A percentile compares a stretch with the other conserved stretches of the same genome.
phyloP scores from a whole-genome alignment of 2,329 filamentous ascomycete species.

The Furcasterigmium furcatum region DNA sequence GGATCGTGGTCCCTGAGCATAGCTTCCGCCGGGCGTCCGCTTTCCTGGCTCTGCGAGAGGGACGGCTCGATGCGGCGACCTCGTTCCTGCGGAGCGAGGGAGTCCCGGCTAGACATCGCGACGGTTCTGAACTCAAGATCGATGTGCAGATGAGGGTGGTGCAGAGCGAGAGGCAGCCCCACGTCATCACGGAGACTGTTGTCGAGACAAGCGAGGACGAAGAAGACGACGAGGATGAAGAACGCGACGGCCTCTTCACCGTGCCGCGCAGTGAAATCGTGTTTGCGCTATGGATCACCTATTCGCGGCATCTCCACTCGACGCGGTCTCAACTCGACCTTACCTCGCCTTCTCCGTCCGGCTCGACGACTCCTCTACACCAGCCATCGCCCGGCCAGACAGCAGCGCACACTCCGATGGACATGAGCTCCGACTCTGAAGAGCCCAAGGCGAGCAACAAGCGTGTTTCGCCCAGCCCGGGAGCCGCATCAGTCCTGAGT shows the following conservation, averaged over 20 bases:
- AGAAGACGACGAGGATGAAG: conserved; percentile 35
- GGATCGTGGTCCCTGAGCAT: conserved; percentile 95
- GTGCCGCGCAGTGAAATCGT: conserved; percentile 70
- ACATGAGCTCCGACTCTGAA: conserved; percentile 53
- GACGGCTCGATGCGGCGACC: conserved; percentile 71
- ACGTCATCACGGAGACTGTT: conserved; percentile 60
- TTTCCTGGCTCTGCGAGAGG: conserved; percentile 78
- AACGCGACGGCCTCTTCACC: conserved; percentile 40
- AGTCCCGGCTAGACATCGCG: conserved; percentile 79
- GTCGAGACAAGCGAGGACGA: conserved; percentile 58
- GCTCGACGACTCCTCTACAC: conserved; percentile 67
- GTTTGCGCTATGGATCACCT: conserved; percentile 95
- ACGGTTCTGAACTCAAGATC: conserved; percentile 88
- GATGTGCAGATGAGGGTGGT: conserved; percentile 97
- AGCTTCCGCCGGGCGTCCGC: conserved; percentile 89
- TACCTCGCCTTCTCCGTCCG: conserved; percentile 61
- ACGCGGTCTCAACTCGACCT: conserved; percentile 57
- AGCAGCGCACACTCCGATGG: conserved; percentile 52
- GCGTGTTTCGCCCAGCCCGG: not conserved
- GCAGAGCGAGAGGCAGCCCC: conserved; percentile 72
- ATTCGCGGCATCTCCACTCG: conserved; percentile 87
- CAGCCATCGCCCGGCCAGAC: conserved; percentile 78
- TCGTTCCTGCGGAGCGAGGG: conserved; percentile 84
- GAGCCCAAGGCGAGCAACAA: conserved; percentile 31
- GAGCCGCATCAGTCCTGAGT: conserved; percentile 45